Base-by-base conservation (phyloP, 2,329 filamentous ascomycete genomes). In the Bretziella fagacearum region DNA sequence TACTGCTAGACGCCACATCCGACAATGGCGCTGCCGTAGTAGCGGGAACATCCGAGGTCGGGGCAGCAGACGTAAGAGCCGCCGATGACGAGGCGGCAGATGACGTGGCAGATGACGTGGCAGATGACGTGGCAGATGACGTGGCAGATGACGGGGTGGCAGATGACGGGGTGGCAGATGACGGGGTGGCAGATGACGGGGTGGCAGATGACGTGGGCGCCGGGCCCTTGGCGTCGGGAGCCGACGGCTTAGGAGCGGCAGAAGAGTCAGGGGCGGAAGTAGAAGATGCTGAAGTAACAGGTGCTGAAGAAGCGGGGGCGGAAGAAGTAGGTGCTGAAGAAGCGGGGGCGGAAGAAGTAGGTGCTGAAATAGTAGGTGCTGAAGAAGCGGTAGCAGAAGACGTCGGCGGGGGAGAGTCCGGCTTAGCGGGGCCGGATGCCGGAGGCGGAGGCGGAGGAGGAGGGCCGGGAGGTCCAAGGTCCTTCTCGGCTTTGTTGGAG, bases 401-500 rank as follows among this genome's bases (percentile, higher is more conserved):
- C 11, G 23, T 11, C 5, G 13, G 4, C 11, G 39, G 39, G 5
- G 39, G 44, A 39, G 32, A 20, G 20, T 44, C 47, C 13, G 27
- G 26, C 23, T 40, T 49, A 7, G 23, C 35, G 3, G 41, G 26
- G 8, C 18, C 25, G 3, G 40, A 27, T 10, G 41, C 6, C n/a
- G 7, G 26, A 13, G 25, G 17, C 10, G 41, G 41, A 20, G 26
- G n/a, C 7, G 40, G 36, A 20, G 23, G 29, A 20, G 25, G n/a
- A n/a, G n/a, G n/a, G n/a, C n/a, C n/a, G n/a, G n/a, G n/a, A n/a
- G n/a, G n/a, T n/a, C n/a, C n/a, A n/a, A n/a, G 42, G n/a, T 33
- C 4, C 17, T 47, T 42, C 15, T 47, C 41, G 13, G 20, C 42
- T n/a, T 49, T 42, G 17, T 49, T 45, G 25, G 41, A 25, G n/a